Conservation (phyloP, 2,329 filamentous ascomycete species). For the Cytospora mali region DNA sequence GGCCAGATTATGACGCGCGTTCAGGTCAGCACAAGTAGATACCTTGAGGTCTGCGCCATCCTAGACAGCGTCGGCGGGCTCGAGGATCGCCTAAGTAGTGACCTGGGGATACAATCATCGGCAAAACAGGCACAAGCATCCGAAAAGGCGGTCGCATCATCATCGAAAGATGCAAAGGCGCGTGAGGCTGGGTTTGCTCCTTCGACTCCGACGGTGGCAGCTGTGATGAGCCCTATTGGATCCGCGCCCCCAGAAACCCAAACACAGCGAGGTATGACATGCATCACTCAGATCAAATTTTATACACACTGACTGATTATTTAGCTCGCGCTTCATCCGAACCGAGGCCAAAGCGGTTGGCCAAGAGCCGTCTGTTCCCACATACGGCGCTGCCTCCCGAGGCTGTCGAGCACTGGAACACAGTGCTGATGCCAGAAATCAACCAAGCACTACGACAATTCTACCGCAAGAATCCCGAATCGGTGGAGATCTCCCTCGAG, state of each 20-base stretch:
- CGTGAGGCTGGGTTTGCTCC: constrained; percentile 23
- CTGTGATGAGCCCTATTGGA: not conserved
- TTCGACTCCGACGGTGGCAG: not conserved
- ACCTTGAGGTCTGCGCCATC: constrained; percentile 64
- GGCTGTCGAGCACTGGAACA: constrained; percentile 72
- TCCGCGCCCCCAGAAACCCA: constrained; percentile 8
- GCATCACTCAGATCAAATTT: not conserved
- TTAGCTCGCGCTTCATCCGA: constrained; percentile 25
- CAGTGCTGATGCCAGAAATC: constrained; percentile 70
- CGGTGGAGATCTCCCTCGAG: constrained; percentile 76
- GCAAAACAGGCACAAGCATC: constrained; percentile 9
- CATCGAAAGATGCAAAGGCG: constrained; percentile 26
- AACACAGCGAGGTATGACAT: constrained; percentile 25
- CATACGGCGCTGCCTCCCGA: constrained; percentile 61
- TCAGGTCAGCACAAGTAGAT: constrained; percentile 58
- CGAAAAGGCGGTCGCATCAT: constrained; percentile 19
- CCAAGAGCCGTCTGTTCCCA: constrained; percentile 61
- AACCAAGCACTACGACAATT: constrained; percentile 71
- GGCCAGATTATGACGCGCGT: constrained; percentile 57
- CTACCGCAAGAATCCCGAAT: constrained; percentile 73
- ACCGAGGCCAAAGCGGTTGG: constrained; percentile 30
- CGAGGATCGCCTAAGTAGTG: constrained; percentile 55
- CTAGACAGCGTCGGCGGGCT: constrained; percentile 61
- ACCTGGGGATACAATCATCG: constrained; percentile 39
- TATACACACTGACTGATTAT: constrained; percentile 10